Conservation (phyloP, 768 basidiomycete species). For the Candolleomyces aberdarensis region DNA sequence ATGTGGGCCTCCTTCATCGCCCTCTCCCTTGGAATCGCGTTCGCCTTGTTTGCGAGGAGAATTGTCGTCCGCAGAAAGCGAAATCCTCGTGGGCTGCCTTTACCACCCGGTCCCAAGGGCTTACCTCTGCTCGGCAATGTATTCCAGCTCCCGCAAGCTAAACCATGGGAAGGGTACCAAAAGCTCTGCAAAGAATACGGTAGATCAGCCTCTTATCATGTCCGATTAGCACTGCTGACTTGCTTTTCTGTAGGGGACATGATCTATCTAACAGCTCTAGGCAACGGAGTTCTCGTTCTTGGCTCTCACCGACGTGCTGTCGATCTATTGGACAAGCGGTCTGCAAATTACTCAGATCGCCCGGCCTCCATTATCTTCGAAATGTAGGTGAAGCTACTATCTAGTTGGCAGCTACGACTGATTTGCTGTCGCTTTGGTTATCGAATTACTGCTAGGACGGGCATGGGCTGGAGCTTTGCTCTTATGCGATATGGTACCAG, state of each 20-base stretch:
- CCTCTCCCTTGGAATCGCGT: too few species aligned
- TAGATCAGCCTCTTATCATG: not conserved
- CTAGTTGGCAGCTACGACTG: not conserved
- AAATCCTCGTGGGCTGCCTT: constrained; percentile 14
- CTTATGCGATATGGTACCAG: constrained; percentile 32
- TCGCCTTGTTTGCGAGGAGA: too few species aligned
- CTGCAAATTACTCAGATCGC: constrained; percentile 13
- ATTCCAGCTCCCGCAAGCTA: constrained; percentile 35
- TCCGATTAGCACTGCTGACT: not conserved
- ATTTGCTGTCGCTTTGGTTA: not conserved
- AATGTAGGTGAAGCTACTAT: not conserved
- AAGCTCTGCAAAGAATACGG: constrained; percentile 38
- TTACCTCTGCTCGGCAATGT: constrained; percentile 42
- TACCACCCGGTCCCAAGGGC: constrained; percentile 38
- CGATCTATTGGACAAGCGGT: constrained; percentile 17
- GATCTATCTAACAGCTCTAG: constrained; percentile 23
- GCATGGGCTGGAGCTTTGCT: not conserved
- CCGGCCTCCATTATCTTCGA: not conserved
- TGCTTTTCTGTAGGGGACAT: not conserved
- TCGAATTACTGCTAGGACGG: not conserved
- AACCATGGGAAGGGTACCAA: constrained; percentile 34
- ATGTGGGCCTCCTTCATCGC: too few species aligned
- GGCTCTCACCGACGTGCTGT: constrained; percentile 17
- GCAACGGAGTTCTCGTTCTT: constrained; percentile 22
- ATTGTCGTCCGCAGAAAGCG: not conserved